Evolutionary conservation across 768 basidiomycete species (phyloP).

Genomic region (Suillus cothurnatus): DNA sequence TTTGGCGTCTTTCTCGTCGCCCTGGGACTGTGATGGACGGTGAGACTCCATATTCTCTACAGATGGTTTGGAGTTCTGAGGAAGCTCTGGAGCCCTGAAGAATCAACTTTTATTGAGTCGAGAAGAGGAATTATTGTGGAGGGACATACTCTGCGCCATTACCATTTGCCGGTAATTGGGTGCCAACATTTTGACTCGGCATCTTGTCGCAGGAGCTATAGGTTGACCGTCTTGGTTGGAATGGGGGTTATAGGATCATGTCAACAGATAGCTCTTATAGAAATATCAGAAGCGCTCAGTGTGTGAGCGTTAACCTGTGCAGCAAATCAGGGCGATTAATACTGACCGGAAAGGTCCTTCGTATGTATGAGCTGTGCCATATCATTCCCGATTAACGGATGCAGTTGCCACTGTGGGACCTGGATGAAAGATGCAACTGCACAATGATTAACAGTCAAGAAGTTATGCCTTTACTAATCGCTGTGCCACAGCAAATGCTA

Average conservation of each 20-base stretch:
- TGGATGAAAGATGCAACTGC: not conserved
- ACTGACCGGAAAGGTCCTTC: not conserved
- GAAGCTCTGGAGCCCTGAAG: not conserved
- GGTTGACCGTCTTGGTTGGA: not conserved
- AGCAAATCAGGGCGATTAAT: not conserved
- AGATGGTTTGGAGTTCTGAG: not conserved
- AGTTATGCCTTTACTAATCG: not conserved
- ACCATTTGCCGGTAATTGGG: not conserved
- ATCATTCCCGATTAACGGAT: not conserved
- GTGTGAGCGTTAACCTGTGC: not conserved
- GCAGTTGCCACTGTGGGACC: not conserved
- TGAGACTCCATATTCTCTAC: not conserved
- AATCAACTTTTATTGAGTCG: not conserved
- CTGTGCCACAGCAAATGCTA: not conserved
- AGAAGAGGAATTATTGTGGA: not conserved
- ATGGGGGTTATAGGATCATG: not conserved
- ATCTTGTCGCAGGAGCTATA: not conserved
- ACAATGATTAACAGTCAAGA: not conserved
- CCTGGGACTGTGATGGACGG: not conserved
- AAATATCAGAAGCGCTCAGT: not conserved
- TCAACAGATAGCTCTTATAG: not conserved
- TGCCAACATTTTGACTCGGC: not conserved
- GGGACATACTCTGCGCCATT: not conserved
- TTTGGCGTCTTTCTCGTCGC: not conserved
- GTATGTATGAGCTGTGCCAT: not conserved